phyloP scores from a whole-genome alignment of 2,329 filamentous ascomycete species.

The Sporothrix mexicana region DNA sequence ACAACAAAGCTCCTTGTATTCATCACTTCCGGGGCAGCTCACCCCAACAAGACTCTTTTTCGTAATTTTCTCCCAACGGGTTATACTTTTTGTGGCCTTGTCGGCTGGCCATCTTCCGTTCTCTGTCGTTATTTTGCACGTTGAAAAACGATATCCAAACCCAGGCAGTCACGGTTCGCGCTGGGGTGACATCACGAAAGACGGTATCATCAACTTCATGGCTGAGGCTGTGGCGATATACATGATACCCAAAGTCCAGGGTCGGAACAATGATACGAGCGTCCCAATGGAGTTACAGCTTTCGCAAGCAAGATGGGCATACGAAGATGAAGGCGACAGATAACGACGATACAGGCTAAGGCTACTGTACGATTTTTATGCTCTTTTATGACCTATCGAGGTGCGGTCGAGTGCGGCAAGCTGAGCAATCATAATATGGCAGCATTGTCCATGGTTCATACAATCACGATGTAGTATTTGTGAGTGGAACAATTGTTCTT shows the following conservation, averaged over 20 bases:
- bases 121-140: not conserved
- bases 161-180: not conserved
- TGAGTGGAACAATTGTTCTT: not conserved
- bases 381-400: not conserved
- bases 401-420: not conserved
- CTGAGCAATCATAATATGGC: conserved; percentile 9
- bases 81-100: not conserved
- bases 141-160: not conserved
- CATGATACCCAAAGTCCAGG: not conserved
- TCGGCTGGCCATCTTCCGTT: not conserved
- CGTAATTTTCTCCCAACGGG: not conserved
- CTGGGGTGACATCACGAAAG: not conserved
- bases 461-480: not conserved
- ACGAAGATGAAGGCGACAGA: not conserved
- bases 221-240: not conserved
- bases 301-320: not conserved
- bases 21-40: not conserved
- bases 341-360: no score
- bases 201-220: not conserved
- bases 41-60: not conserved
- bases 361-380: not conserved
- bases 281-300: not conserved
- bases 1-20: not conserved
- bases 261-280: not conserved
- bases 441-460: not conserved